Conservation (phyloP, 2,329 filamentous ascomycete species). For the Claviceps spartinae region DNA sequence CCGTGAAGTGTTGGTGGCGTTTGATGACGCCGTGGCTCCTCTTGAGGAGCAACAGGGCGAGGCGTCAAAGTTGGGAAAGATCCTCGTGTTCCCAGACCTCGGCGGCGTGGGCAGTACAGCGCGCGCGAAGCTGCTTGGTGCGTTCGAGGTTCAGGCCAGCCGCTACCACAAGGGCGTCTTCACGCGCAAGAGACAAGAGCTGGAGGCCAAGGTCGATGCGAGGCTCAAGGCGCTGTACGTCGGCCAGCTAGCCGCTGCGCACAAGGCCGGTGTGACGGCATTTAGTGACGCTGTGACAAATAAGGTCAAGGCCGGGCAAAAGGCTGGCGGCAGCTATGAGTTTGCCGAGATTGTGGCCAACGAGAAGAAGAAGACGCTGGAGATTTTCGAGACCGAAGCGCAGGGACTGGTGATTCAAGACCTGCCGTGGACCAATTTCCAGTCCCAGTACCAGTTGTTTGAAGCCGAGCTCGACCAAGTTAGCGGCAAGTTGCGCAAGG, state of each 20-base stretch:
- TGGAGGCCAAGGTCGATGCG: constrained; percentile 77
- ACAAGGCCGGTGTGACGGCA: constrained; percentile 71
- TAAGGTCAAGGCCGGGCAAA: constrained; percentile 84
- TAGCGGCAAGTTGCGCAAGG: constrained; percentile 70
- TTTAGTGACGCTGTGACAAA: constrained; percentile 81
- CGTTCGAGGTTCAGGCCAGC: constrained; percentile 84
- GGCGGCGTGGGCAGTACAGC: constrained; percentile 60
- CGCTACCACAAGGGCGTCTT: constrained; percentile 96
- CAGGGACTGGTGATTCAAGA: constrained; percentile 61
- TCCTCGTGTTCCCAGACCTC: constrained; percentile 59
- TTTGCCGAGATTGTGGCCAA: constrained; percentile 85
- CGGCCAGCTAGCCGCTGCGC: constrained; percentile 75
- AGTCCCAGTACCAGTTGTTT: constrained; percentile 64
- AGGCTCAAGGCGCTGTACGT: constrained; percentile 78
- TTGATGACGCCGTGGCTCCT: constrained; percentile 69
- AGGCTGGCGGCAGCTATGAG: constrained; percentile 80
- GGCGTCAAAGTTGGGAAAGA: constrained; percentile 56
- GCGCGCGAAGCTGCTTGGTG: constrained; percentile 58
- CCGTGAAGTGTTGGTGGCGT: constrained; percentile 70
- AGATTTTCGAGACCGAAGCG: constrained; percentile 64
- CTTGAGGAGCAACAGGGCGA: constrained; percentile 79
- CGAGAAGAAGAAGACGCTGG: constrained; percentile 65
- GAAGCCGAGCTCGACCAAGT: constrained; percentile 87
- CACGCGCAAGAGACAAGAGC: constrained; percentile 67
- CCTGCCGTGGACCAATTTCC: constrained; percentile 79